Conservation (phyloP, 768 basidiomycete genomes). For the Udeniomyces megalosporus region DNA sequence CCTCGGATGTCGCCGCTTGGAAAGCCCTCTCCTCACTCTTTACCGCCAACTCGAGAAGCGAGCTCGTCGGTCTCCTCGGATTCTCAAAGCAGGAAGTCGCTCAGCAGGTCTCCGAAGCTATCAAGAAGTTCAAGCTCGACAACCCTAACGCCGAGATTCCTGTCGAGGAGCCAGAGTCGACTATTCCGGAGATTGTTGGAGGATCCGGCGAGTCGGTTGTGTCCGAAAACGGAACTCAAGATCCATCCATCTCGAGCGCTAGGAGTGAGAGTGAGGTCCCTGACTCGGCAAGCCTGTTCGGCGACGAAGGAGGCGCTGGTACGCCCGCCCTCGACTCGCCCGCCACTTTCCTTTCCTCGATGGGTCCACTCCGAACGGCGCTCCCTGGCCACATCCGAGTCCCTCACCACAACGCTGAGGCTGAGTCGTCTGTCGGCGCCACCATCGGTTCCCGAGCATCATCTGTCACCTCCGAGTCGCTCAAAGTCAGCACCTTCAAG, state of each 20-base stretch:
- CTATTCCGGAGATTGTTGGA: conserved; percentile 21
- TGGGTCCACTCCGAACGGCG: conserved; percentile 39
- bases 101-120: conserved; percentile 60
- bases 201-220: not conserved
- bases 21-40: conserved; percentile 64
- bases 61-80: conserved; percentile 74
- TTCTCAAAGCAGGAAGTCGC: conserved; percentile 80
- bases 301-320: conserved; percentile 51
- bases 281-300: conserved; percentile 52
- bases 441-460: conserved; percentile 85
- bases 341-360: conserved; percentile 78
- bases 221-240: conserved; percentile 1
- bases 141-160: not conserved
- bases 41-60: conserved; percentile 72
- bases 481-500: conserved; percentile 69
- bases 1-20: conserved; percentile 45
- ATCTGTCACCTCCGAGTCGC: conserved; percentile 48
- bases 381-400: conserved; percentile 40
- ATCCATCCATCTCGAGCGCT: conserved; percentile 22
- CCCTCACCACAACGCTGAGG: conserved; percentile 60
- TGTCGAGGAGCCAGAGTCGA: conserved; percentile 20
- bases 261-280: conserved; percentile 24
- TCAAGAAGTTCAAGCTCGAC: conserved; percentile 50
- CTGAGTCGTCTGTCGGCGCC: conserved; percentile 85
- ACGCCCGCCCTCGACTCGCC: conserved; percentile 50